Evolutionary conservation across 2,329 filamentous ascomycete genomes (phyloP), one percentile per base, ranked within the genome.

Genomic region (Fusarium incarnatum): DNA sequence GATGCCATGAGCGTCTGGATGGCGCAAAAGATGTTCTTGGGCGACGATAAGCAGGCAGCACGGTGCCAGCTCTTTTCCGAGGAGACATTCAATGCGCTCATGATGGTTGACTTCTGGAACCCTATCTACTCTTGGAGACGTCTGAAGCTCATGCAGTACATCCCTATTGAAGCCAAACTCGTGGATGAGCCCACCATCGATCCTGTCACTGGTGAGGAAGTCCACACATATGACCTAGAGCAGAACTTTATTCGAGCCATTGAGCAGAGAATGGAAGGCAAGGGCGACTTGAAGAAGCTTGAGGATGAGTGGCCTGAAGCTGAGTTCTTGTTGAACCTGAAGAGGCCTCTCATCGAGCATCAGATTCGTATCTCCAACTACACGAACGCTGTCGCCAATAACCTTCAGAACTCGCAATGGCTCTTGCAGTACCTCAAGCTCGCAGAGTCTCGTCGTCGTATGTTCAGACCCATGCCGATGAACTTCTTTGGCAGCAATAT

Each of bases 401-500:
- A 41, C 10, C 23, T 53, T 4, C 16, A n/a, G 1, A 37, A 53
- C 8, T 27, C 49, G 8, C 40, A n/a, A 11, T 53, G 34, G 49
- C 13, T 53, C 20, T 2, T 53, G 18, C n/a, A 30, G n/a, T 53
- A 53, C 16, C 37, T 53, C 13, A 53, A 53, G 50, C 50, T 53
- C 25, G 50, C 50, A 3, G 50, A 53, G 25, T 53, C 50, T 18
- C 50, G 50, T 16, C 50, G 50, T 10, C 50, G 50, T n/a, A 53
- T 53, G 50, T 53, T 53, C 25, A 20, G 50, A 1, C 50, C 50
- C 10, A 42, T 53, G 37, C 50, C 50, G 11, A 53, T 53, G 50
- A 53, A 53, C 25, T 53, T 53, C 18, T 53, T 53, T 12, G 50
- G 50, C 13, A 53, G 50, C 25, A 53, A 53, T n/a, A 53, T 53